Evolutionary conservation across 768 basidiomycete species (phyloP), one percentile per base, ranked within the genome.

Genomic region (Hemileccinum impolitum): DNA sequence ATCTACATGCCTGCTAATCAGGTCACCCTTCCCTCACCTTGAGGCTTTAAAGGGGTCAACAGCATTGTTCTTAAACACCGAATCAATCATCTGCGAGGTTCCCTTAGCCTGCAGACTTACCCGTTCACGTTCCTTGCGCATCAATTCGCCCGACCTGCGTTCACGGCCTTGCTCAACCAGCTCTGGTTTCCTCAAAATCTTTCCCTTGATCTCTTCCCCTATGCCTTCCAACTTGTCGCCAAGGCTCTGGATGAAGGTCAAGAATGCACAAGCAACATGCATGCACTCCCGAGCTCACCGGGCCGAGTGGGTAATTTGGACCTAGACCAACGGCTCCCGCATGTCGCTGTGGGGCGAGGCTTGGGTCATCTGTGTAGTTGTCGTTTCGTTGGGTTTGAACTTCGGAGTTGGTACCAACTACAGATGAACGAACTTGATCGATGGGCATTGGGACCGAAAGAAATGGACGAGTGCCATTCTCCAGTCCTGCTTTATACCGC

Each of bases 281-380:
- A 4, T 32, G n/a, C 12, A 15, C 2, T 32, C 17, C 10, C 21
- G 17, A 21, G 11, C 66, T 40, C 39, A 74, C 73, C 23, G 60
- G 58, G 39, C 60, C 65, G 13, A 56, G 41, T 12, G 54, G 60
- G 39, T 68, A 71, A 12, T 72, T 64, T 8, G 69, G 71, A 12
- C 74, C 73, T 13, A 67, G 51, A n/a, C 76, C 74, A 6, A 70
- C 62, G 0, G 70, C 65, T 11, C 76, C 76, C 0, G 74, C 72
- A 45, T 78, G 76, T 39, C 53, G 55, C 53, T 77, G 74, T 18
- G 63, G 63, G 1, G 75, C 72, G 45, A 70, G 64, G 1, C 43
- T 32, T 7, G 59, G 41, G 31, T 50, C 64, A 18, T 64, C 53
- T 21, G 10, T 2, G n/a, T 36, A 23, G 28, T 15, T 7, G 34